Conservation (phyloP, 768 basidiomycete genomes). For the Tephrocybe sp. region DNA sequence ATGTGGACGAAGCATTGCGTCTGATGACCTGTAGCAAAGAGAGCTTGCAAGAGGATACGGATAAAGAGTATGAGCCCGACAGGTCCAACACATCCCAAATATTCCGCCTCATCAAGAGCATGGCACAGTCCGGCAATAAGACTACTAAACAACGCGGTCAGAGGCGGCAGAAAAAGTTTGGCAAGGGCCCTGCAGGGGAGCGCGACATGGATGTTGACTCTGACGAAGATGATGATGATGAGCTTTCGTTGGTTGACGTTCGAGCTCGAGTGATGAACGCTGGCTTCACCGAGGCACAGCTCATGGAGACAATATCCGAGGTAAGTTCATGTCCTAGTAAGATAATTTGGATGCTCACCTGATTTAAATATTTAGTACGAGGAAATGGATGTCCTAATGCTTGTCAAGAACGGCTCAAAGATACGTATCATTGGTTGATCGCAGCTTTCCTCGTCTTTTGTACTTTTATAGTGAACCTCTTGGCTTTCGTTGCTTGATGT, state of each 20-base stretch:
- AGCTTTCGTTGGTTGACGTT: constrained; percentile 84
- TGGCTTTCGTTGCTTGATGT: constrained; percentile 6
- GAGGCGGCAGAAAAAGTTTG: constrained; percentile 52
- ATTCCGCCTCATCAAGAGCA: constrained; percentile 87
- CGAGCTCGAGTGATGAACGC: constrained; percentile 79
- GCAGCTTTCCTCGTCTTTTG: constrained; percentile 2
- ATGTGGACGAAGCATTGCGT: constrained; percentile 95
- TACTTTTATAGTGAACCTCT: constrained; percentile 3
- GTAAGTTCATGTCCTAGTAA: constrained; percentile 39
- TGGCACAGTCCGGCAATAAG: constrained; percentile 48
- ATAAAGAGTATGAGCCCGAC: constrained; percentile 68
- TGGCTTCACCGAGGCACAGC: constrained; percentile 88
- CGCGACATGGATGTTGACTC: constrained; percentile 70
- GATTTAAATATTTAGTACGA: constrained; percentile 65
- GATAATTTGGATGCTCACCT: constrained; percentile 9
- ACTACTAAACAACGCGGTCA: constrained; percentile 29
- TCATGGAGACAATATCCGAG: constrained; percentile 81
- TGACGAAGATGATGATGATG: constrained; percentile 62
- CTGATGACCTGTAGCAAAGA: constrained; percentile 97
- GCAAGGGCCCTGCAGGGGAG: constrained; percentile 68
- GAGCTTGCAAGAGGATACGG: constrained; percentile 78
- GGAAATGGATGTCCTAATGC: constrained; percentile 72
- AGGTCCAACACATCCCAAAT: constrained; percentile 80
- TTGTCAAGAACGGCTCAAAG: constrained; percentile 82
- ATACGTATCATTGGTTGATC: constrained; percentile 58